Evolutionary conservation across 176 grass and related monocot species (phyloP).

Genomic region (Melocanna baccifera): DNA sequence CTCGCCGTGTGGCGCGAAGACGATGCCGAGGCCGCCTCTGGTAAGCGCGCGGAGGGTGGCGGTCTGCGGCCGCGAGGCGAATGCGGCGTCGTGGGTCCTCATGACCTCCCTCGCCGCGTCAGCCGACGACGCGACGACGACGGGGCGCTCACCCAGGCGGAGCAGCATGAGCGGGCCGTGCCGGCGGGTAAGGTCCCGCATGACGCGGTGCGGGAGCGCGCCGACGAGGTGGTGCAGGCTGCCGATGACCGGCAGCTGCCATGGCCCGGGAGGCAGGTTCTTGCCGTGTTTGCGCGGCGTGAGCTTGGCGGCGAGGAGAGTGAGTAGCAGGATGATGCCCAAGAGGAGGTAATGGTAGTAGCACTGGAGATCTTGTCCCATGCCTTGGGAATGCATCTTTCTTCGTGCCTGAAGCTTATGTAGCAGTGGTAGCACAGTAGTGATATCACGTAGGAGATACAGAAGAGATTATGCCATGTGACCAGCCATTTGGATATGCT

Average conservation of each 20-base stretch:
- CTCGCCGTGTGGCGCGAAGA: slow-evolving; percentile 35
- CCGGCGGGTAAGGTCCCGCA: slow-evolving; percentile 27
- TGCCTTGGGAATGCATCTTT: neutral
- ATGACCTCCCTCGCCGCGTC: slow-evolving; percentile 43
- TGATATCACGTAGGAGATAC: neutral
- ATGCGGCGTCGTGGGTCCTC: slow-evolving; percentile 34
- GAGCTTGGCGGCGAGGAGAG: slow-evolving; percentile 18
- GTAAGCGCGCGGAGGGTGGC: slow-evolving; percentile 18
- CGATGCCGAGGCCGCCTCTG: slow-evolving; percentile 8
- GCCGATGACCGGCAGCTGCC: slow-evolving; percentile 45
- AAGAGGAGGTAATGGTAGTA: slow-evolving; percentile 6
- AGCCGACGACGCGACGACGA: slow-evolving; percentile 48
- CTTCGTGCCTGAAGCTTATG: neutral
- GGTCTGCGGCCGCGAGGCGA: slow-evolving; percentile 42
- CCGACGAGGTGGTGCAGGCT: slow-evolving; percentile 50
- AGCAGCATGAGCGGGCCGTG: slow-evolving; percentile 50
- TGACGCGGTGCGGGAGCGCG: slow-evolving; percentile 38
- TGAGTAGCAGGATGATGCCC: neutral
- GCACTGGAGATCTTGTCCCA: neutral
- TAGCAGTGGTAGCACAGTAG: neutral
- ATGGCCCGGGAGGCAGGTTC: slow-evolving; percentile 46
- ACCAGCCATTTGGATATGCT: neutral
- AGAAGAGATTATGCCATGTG: neutral
- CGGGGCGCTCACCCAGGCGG: slow-evolving; percentile 45
- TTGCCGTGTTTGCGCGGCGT: neutral